Evolutionary conservation across 306 rosid species (phyloP).

Genomic region (Betula pendula): DNA sequence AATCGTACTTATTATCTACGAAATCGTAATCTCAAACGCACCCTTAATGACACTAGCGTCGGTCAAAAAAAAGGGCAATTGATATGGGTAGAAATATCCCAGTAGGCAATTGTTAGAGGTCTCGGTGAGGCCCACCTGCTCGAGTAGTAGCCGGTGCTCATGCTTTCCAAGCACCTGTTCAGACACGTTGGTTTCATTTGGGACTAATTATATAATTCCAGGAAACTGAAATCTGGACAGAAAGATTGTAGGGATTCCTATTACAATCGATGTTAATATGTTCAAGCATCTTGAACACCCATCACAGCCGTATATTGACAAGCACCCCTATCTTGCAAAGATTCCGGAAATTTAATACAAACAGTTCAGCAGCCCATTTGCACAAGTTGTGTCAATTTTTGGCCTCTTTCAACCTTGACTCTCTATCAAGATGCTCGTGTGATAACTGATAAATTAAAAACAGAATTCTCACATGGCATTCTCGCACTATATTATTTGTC

Average conservation of each 20-base stretch:
- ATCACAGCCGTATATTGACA: neutral
- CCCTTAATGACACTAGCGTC: too few species aligned
- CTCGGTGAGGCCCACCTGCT: too few species aligned
- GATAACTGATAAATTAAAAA: constrained; percentile 7
- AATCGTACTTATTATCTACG: too few species aligned
- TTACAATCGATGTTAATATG: too few species aligned
- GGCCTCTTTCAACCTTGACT: neutral
- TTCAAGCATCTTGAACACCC: neutral
- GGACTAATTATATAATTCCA: too few species aligned
- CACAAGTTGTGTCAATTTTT: constrained; percentile 14
- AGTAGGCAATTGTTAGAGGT: neutral
- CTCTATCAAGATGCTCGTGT: neutral
- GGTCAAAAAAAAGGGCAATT: too few species aligned
- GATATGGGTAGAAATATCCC: too few species aligned
- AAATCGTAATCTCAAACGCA: too few species aligned
- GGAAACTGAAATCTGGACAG: too few species aligned
- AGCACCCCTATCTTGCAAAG: constrained; percentile 16
- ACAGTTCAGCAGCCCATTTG: constrained; percentile 23
- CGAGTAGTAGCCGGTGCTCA: too few species aligned
- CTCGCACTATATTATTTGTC: constrained; percentile 24
- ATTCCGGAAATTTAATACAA: constrained; percentile 13
- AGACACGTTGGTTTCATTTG: too few species aligned
- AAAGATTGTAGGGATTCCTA: neutral
- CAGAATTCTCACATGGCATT: constrained; percentile 47
- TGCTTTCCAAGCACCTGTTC: too few species aligned